These are phyloP conservation scores for Cucumis hystrix DNA, from an alignment of 306 rosid species.

Conservation along the genomic window DNA sequence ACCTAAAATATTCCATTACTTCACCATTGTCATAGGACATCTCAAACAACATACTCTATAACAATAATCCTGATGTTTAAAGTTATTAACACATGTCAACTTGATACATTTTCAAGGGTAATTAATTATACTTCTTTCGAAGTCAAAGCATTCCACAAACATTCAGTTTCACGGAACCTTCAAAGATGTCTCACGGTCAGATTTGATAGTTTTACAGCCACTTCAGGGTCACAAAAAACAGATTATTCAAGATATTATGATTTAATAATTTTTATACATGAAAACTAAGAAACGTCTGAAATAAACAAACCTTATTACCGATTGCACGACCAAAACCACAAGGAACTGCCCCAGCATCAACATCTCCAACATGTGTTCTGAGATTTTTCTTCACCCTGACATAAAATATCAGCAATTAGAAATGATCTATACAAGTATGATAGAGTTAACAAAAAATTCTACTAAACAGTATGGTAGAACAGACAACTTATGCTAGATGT, in stretches of 20 bases:
- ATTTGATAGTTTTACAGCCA: background rate
- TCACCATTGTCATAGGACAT: background rate
- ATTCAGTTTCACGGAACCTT: background rate
- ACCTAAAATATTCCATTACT: background rate
- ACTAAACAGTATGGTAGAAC: background rate
- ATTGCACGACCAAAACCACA: conserved; percentile 99
- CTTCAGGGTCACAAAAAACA: background rate
- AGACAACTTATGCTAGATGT: background rate
- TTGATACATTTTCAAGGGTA: background rate
- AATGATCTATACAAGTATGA: background rate
- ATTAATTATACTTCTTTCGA: background rate
- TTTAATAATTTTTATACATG: background rate
- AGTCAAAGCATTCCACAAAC: background rate
- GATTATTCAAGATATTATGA: background rate
- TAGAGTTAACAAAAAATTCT: background rate
- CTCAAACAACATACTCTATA: background rate
- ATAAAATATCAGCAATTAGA: conserved; percentile 18
- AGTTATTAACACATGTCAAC: background rate
- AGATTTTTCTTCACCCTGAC: conserved; percentile 87
- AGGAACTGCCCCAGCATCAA: conserved; percentile 92
- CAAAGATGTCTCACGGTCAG: background rate
- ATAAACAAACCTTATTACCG: conserved; percentile 80
- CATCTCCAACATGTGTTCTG: conserved; percentile 87
- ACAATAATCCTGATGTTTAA: background rate
- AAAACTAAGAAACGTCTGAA: background rate